phyloP scores from a whole-genome alignment of 352 stramenopile genomes.

The Pythium biforme region DNA sequence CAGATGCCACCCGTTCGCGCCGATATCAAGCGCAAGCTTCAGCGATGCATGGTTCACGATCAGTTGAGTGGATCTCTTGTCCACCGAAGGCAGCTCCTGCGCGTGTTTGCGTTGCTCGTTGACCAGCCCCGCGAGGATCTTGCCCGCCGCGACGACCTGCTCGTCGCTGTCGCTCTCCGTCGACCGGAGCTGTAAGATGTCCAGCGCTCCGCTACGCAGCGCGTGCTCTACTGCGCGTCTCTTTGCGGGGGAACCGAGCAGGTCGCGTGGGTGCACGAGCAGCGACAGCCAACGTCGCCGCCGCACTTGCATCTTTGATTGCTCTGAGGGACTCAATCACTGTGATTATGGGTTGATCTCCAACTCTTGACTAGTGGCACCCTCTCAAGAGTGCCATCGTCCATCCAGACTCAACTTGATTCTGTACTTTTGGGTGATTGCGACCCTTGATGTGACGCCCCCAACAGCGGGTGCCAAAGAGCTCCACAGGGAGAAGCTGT shows the following conservation, averaged over 20 bases:
- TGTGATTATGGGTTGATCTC: background rate
- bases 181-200: conserved; percentile 33
- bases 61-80: background rate
- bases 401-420: background rate
- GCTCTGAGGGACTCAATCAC: too few relatives aligned
- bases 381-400: background rate
- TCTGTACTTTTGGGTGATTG: conserved; percentile 29
- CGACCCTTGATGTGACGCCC: conserved; percentile 21
- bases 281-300: conserved; percentile 24
- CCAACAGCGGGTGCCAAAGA: background rate
- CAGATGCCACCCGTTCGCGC: conserved; percentile 21
- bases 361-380: background rate
- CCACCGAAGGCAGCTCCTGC: background rate
- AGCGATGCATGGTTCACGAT: conserved; percentile 25
- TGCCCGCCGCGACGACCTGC: conserved; percentile 8
- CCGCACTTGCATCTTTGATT: background rate
- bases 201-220: conserved; percentile 18
- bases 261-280: conserved; percentile 32
- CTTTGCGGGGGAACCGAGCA: conserved; percentile 7
- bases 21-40: background rate
- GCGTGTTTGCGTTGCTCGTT: background rate
- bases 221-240: background rate
- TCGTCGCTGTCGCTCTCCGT: conserved; percentile 13
- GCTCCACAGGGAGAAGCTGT: background rate
- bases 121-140: conserved; percentile 3